phyloP scores from a whole-genome alignment of 139 green algal species.

The Ettlia oleoabundans region DNA sequence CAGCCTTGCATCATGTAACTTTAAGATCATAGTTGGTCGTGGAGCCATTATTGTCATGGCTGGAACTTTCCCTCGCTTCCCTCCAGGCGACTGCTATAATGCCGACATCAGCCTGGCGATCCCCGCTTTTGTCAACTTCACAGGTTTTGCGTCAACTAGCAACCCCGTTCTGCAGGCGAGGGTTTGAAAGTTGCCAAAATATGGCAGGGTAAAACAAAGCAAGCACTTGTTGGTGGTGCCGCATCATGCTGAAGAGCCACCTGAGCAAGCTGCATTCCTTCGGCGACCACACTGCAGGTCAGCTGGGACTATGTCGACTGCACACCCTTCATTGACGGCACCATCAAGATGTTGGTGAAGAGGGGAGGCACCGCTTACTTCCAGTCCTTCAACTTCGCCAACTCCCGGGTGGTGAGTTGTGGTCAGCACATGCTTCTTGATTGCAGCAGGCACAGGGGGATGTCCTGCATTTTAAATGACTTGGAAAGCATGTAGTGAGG shows the following conservation, averaged over 20 bases:
- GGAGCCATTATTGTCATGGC: too few relatives aligned
- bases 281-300: background rate
- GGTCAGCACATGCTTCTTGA: background rate
- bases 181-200: background rate
- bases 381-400: conserved; percentile 49
- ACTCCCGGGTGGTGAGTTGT: conserved; percentile 6
- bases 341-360: conserved; percentile 55
- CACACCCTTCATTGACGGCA: conserved; percentile 34
- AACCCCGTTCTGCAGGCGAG: conserved; percentile 21
- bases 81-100: conserved; percentile 38
- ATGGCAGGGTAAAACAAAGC: too few relatives aligned
- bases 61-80: too few relatives aligned
- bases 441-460: background rate
- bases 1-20: too few relatives aligned
- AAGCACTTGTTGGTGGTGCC: too few relatives aligned
- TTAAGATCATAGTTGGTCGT: too few relatives aligned
- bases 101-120: conserved; percentile 17
- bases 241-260: too few relatives aligned
- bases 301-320: conserved; percentile 43
- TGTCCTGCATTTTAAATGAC: background rate
- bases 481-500: too few relatives aligned
- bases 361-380: conserved; percentile 43
- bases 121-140: conserved; percentile 39
- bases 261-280: too few relatives aligned
- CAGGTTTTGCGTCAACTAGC: background rate